Conservation (phyloP, 768 basidiomycete species). For the Pholiota microspora region DNA sequence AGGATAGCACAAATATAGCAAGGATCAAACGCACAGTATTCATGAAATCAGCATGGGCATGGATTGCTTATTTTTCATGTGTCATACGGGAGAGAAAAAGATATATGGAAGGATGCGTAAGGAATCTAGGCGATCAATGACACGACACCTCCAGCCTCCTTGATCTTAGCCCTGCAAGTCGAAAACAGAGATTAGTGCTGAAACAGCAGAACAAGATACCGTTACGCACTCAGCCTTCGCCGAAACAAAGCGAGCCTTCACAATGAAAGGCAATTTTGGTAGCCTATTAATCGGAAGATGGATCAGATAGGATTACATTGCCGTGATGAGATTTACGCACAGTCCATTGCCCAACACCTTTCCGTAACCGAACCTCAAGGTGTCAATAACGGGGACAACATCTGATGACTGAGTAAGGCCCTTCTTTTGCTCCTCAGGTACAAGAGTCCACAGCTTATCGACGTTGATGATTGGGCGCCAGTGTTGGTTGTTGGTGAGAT, state of each 20-base stretch:
- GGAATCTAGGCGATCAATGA: conserved; percentile 78
- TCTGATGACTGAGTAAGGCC: conserved; percentile 70
- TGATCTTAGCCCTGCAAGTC: conserved; percentile 63
- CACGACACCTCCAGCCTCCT: conserved; percentile 93
- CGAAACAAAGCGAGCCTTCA: conserved; percentile 97
- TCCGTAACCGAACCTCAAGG: conserved; percentile 76
- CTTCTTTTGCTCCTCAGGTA: conserved; percentile 82
- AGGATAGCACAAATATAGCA: neutral
- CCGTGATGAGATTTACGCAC: conserved; percentile 51
- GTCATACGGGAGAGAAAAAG: conserved; percentile 22
- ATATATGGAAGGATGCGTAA: conserved; percentile 24
- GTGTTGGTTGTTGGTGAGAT: conserved; percentile 84
- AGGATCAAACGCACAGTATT: neutral
- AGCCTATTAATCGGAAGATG: conserved; percentile 47
- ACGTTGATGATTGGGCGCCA: conserved; percentile 98
- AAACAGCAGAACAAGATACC: neutral
- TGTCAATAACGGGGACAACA: conserved; percentile 95
- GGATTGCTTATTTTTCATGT: conserved; percentile 28
- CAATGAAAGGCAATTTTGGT: conserved; percentile 91
- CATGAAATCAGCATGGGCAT: conserved; percentile 12
- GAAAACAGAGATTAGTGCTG: conserved; percentile 5
- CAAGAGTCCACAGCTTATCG: conserved; percentile 94
- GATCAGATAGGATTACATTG: too few relatives aligned
- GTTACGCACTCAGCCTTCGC: conserved; percentile 68
- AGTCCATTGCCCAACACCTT: conserved; percentile 95